Evolutionary conservation across 306 rosid genomes (phyloP), one percentile per base, ranked within the genome.

Genomic region (Vigna hirtella): DNA sequence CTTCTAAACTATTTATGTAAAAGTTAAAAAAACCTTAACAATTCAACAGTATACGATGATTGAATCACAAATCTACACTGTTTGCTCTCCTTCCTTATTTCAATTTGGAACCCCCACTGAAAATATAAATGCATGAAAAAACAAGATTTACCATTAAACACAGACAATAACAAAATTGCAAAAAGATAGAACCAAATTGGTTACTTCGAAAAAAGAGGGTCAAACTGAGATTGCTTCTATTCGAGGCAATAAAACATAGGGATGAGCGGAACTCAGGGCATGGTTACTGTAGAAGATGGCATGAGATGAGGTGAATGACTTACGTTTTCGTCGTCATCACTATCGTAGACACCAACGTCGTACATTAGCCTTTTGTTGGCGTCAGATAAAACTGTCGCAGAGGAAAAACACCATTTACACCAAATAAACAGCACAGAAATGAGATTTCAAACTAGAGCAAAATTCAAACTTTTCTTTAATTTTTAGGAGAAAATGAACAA

Each of bases 281-380:
- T 30, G 42, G 1, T 3, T 15, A 34, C 68, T 62, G 47, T 32
- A 62, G 24, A 26, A 62, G 47, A 62, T 62, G 66, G n/a, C 30
- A 11, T 17, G 6, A 11, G 45, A 55, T 49, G 70, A 22, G 26
- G 16, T 2, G 14, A 18, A 59, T 65, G 28, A 51, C 89, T 80
- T 74, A 90, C 97, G 57, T 78, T 92, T 86, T 87, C 90, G 81
- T 94, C 97, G 9, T 91, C 98, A 85, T 95, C 97, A 72, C 93
- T 86, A 49, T 91, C 99, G 40, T 95, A 90, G 53, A 88, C 93
- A 73, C 98, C 99, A 10, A 95, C 89, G 59, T 95, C 99, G 88
- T 95, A 95, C 91, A 95, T 53, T 63, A 93, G 81, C 85, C 98
- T 91, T 74, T 91, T 95, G 82, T 87, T 93, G 14, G 88, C 66